A percentile compares a stretch with the other conserved stretches of the same genome.
Evolutionary conservation across 2,329 filamentous ascomycete species (phyloP).

Genomic region (Sporothrix schenckii): DNA sequence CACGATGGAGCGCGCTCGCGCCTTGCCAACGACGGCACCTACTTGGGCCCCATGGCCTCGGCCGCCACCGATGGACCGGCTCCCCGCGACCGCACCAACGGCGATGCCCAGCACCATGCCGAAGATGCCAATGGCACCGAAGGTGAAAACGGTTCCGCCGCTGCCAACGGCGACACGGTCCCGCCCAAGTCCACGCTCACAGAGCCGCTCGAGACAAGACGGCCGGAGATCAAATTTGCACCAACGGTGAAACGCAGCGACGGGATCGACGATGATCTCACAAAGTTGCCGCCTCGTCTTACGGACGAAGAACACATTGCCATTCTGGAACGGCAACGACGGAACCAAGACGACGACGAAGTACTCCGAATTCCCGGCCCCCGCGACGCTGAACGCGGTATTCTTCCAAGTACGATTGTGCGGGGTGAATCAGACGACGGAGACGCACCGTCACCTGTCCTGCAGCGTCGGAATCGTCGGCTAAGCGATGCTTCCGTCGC

Average conservation of each 20-base stretch:
- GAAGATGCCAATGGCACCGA: background rate
- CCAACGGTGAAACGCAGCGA: conserved; percentile 66
- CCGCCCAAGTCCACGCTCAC: conserved; percentile 30
- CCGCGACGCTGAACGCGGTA: conserved; percentile 82
- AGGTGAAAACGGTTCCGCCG: background rate
- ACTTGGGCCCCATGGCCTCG: conserved; percentile 46
- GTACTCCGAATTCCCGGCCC: conserved; percentile 87
- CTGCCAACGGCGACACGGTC: conserved; percentile 10
- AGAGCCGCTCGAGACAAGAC: conserved; percentile 36
- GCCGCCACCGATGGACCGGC: conserved; percentile 20
- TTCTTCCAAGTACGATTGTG: conserved; percentile 63
- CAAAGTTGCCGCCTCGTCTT: conserved; percentile 56
- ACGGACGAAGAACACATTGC: conserved; percentile 80
- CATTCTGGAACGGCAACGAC: conserved; percentile 79
- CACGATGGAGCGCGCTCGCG: conserved; percentile 58
- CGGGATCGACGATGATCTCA: conserved; percentile 53
- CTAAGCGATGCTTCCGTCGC: conserved; percentile 41
- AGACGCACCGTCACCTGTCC: conserved; percentile 38
- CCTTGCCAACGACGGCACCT: conserved; percentile 63
- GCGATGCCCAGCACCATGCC: background rate
- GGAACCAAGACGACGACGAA: conserved; percentile 63
- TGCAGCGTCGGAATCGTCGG: conserved; percentile 15
- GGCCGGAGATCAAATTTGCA: conserved; percentile 67
- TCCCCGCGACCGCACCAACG: background rate
- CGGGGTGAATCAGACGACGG: conserved; percentile 44